Evolutionary conservation across 2,329 filamentous ascomycete genomes (phyloP), one percentile per base, ranked within the genome.

Genomic region (Aspergillus persii): DNA sequence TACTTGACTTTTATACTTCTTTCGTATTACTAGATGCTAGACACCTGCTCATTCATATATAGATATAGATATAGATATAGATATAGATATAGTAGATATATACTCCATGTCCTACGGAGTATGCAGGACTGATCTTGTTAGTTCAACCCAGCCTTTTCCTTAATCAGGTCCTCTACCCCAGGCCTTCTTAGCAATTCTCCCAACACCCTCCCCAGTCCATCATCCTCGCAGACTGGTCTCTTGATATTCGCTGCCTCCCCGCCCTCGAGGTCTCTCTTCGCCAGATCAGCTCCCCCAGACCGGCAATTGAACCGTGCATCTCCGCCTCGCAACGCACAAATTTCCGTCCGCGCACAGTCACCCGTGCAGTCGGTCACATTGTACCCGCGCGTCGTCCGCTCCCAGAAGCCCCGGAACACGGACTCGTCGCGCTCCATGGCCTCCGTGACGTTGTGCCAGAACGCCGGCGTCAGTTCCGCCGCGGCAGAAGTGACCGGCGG

Each of bases 391-490:
- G 74, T 78, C 60, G 82, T 82, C 57, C 83, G 75, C 0, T 73
- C 68, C 52, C 79, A 76, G 67, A 80, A 86, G 3, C 70, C 73
- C 15, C 79, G 71, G 63, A 86, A 86, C 1, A 76, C 69, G 0
- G 66, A 60, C 2, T 76, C 63, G 56, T 84, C 69, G 4, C 59
- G 63, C 60, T 83, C 79, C 52, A 86, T 79, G 3, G 74, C 68
- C 1, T 72, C 73, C 1, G 84, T 86, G 23, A 86, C 75, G 62
- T 83, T 80, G 68, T 86, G 84, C 84, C 84, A 87, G 70, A 86
- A 86, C 1, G 79, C 80, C 0, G 84, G 80, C 1, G 81, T 83
- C 36, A 88, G 77, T 63, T 86, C 78, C 5, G 69, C 67, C 0
- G 62, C 53, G 0, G 70, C 71, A 3, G 76, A 75, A 8, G 69